These are phyloP conservation scores for Davidsoniella eucalypti DNA, from an alignment of 2,329 filamentous ascomycete genomes.

Conservation along the genomic window DNA sequence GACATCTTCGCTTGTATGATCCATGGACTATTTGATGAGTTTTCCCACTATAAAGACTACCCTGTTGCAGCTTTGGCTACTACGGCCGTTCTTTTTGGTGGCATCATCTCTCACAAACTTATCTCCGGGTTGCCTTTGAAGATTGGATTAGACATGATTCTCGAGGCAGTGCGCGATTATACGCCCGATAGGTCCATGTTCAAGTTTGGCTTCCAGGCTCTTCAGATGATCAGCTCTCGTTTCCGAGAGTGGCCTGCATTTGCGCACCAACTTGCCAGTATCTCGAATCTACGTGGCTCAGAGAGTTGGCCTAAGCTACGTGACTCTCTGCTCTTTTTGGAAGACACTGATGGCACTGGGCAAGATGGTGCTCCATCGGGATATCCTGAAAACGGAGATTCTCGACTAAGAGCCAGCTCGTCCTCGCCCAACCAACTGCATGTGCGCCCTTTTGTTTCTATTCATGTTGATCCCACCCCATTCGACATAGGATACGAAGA, in stretches of 20 bases:
- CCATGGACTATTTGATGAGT: slow-evolving; percentile 92
- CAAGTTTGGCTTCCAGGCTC: slow-evolving; percentile 89
- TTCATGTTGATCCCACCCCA: slow-evolving; percentile 57
- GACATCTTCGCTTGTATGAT: slow-evolving; percentile 98
- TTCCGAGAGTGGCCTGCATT: slow-evolving; percentile 93
- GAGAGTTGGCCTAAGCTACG: slow-evolving; percentile 55
- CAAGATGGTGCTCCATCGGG: neutral
- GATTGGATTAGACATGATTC: slow-evolving; percentile 89
- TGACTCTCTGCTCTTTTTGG: slow-evolving; percentile 4
- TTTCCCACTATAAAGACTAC: slow-evolving; percentile 87
- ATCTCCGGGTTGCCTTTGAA: slow-evolving; percentile 82
- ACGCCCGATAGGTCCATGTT: slow-evolving; percentile 79
- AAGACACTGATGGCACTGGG: slow-evolving; percentile 2
- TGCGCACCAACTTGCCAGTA: slow-evolving; percentile 68
- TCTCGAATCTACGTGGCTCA: slow-evolving; percentile 66
- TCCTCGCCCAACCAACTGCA: slow-evolving; percentile 34
- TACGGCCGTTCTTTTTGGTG: slow-evolving; percentile 89
- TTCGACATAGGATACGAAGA: slow-evolving; percentile 55
- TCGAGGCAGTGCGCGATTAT: slow-evolving; percentile 87
- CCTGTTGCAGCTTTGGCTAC: slow-evolving; percentile 91
- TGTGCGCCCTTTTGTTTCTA: slow-evolving; percentile 55
- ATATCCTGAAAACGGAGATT: slow-evolving; percentile 1
- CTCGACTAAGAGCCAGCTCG: slow-evolving; percentile 18
- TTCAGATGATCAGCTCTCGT: slow-evolving; percentile 71
- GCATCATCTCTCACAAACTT: slow-evolving; percentile 85